Evolutionary conservation across 208 protist species (phyloP).

Genomic region (Borovskyia barvae): DNA sequence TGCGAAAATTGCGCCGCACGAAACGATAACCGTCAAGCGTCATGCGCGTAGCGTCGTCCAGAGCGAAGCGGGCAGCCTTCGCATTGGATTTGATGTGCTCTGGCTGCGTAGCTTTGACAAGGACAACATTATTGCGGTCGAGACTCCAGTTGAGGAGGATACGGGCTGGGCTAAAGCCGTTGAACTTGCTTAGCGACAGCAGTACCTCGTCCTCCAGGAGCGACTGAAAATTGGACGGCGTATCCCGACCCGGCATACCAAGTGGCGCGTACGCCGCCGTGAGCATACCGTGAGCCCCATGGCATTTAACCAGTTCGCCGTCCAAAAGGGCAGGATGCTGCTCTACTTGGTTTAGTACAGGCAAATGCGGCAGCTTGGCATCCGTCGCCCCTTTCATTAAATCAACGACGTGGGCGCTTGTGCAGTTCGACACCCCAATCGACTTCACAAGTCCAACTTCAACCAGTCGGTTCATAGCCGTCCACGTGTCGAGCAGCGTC

Average conservation of each 20-base stretch:
- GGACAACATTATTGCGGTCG: slow-evolving; percentile 79
- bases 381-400: slow-evolving; percentile 28
- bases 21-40: slow-evolving; percentile 60
- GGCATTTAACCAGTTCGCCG: slow-evolving; percentile 40
- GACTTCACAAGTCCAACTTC: slow-evolving; percentile 81
- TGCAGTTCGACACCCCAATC: slow-evolving; percentile 91
- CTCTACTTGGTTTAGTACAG: slow-evolving; percentile 92
- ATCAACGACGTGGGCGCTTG: slow-evolving; percentile 46
- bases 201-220: slow-evolving; percentile 48
- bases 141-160: slow-evolving; percentile 80
- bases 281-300: slow-evolving; percentile 59
- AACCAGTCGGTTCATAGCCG: slow-evolving; percentile 82
- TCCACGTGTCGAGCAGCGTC: slow-evolving; percentile 78
- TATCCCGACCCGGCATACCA: slow-evolving; percentile 70
- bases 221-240: slow-evolving; percentile 48
- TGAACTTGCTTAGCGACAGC: slow-evolving; percentile 46
- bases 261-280: slow-evolving; percentile 88
- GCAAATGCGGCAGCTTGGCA: slow-evolving; percentile 26
- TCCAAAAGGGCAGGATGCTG: slow-evolving; percentile 75
- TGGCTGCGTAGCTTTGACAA: slow-evolving; percentile 75
- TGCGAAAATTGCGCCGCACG: slow-evolving; percentile 41
- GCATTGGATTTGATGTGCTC: slow-evolving; percentile 82
- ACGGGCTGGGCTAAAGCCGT: slow-evolving; percentile 63
- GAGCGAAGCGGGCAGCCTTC: slow-evolving; percentile 70
- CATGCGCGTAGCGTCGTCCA: slow-evolving; percentile 51